Base-by-base conservation (phyloP, 164 flowering plant species). In the Annona cherimola region DNA sequence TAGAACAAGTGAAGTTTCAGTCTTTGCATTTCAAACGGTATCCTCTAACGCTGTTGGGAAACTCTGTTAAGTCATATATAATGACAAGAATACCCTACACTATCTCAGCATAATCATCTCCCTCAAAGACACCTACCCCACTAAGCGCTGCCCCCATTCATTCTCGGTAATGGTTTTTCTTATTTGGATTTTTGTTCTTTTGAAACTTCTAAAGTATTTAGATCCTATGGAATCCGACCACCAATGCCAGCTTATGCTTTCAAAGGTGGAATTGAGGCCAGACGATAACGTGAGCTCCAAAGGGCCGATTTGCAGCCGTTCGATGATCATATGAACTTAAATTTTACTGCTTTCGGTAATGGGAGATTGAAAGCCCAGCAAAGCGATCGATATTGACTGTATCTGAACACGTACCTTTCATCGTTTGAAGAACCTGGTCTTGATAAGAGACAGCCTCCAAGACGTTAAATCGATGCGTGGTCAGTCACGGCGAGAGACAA, bases 381-480 rank as follows among this genome's bases (percentile, higher is more conserved):
- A 7, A 74, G 57, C 14, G 81, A 81, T 39, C 77, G 77, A 8
- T 74, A 73, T 67, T 45, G 70, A 66, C 55, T 79, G 70, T 78
- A 75, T 63, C 77, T 78, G 44, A 81, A 79, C 67, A 26, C 75
- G n/a, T 74, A 74, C 55, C 71, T 81, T 6, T 40, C 74, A 3
- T 57, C 77, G 3, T 40, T 76, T 0, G 76, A 69, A 19, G 66
- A 68, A 42, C 26, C 70, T 1, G 14, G 64, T 26, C 55, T 61
- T 3, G 41, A 67, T 68, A 76, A 71, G 57, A 59, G 70, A 55
- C 75, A 76, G 8, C 76, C 74, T 63, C 84, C 92, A 1, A 80
- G 85, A 76, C 78, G 71, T 3, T 89, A 86, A 73, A 88, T 91
- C 18, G 88, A 87, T 73, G 93, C 91, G 0, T 90, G 96, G 96